These are phyloP conservation scores for Fistulinella cinereoalba DNA, from an alignment of 1,284 basidiomycete genomes.

Conservation along the genomic window DNA sequence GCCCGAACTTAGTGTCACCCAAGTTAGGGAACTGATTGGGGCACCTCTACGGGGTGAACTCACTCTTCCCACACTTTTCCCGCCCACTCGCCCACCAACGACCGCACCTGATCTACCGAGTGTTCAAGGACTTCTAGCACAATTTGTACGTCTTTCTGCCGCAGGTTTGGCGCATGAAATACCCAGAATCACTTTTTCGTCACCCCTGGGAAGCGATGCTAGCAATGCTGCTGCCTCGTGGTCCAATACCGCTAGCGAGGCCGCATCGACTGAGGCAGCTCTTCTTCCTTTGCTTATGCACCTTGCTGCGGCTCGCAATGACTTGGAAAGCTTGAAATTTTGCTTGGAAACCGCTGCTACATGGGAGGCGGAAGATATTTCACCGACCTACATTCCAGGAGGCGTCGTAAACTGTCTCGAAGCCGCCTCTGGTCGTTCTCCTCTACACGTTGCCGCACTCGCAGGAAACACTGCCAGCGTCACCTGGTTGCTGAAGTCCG, in stretches of 20 bases:
- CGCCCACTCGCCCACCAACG: conserved; percentile 41
- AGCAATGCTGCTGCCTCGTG: conserved; percentile 65
- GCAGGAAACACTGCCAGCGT: conserved; percentile 61
- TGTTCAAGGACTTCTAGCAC: conserved; percentile 62
- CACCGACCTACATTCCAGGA: conserved; percentile 45
- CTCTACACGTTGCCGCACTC: conserved; percentile 79
- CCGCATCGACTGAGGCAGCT: conserved; percentile 61
- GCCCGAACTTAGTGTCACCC: conserved; percentile 61
- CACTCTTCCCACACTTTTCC: conserved; percentile 48
- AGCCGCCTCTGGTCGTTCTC: conserved; percentile 65
- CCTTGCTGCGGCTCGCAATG: conserved; percentile 70
- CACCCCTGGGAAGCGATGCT: conserved; percentile 35
- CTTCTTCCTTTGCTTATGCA: conserved; percentile 75
- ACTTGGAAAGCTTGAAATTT: conserved; percentile 57
- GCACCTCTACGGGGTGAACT: conserved; percentile 86
- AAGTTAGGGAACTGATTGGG: conserved; percentile 77
- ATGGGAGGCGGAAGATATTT: conserved; percentile 27
- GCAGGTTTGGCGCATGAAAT: conserved; percentile 35
- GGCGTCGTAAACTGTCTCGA: conserved; percentile 72
- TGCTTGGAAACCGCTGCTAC: conserved; percentile 44
- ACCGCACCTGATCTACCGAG: conserved; percentile 54
- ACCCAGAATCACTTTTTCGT: conserved; percentile 47
- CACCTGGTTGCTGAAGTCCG: conserved; percentile 64
- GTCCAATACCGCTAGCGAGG: conserved; percentile 74
- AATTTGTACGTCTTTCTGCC: conserved; percentile 61